phyloP scores from a whole-genome alignment of 2,329 filamentous ascomycete species.

The Aaosphaeria arxii region DNA sequence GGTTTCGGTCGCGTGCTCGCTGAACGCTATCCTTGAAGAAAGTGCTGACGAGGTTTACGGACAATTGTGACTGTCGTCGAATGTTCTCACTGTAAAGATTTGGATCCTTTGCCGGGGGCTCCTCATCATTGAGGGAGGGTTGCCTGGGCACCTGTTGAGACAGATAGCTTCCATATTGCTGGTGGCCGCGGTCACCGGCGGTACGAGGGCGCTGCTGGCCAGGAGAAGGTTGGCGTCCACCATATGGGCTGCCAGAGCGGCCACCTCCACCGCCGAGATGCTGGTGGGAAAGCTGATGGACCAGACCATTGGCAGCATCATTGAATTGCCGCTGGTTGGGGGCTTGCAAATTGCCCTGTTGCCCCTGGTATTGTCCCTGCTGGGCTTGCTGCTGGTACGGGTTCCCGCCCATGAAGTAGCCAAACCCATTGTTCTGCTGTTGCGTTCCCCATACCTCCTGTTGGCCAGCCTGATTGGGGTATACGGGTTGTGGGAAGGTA shows the following conservation, averaged over 20 bases:
- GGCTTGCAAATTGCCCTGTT: slow-evolving; percentile 47
- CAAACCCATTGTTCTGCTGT: slow-evolving; percentile 40
- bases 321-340: slow-evolving; percentile 59
- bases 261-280: slow-evolving; percentile 66
- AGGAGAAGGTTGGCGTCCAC: slow-evolving; percentile 62
- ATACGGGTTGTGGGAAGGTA: slow-evolving; percentile 91
- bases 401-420: slow-evolving; percentile 31
- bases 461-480: slow-evolving; percentile 58
- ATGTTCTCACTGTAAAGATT: slow-evolving; percentile 88
- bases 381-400: slow-evolving; percentile 39
- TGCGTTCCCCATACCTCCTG: slow-evolving; percentile 59
- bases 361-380: slow-evolving; percentile 47
- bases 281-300: slow-evolving; percentile 96
- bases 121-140: slow-evolving; percentile 55
- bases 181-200: slow-evolving; percentile 63
- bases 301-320: slow-evolving; percentile 85
- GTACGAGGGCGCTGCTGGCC: slow-evolving; percentile 75
- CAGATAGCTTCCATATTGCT: slow-evolving; percentile 65
- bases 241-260: slow-evolving; percentile 66
- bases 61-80: slow-evolving; percentile 66
- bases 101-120: slow-evolving; percentile 74
- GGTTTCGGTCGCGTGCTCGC: slow-evolving; percentile 89
- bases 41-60: slow-evolving; percentile 63
- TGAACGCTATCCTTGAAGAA: slow-evolving; percentile 99
- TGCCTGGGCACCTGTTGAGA: slow-evolving; percentile 65